These are phyloP conservation scores for Globisporangium spinosum DNA, from an alignment of 352 stramenopile species.

Conservation along the genomic window DNA sequence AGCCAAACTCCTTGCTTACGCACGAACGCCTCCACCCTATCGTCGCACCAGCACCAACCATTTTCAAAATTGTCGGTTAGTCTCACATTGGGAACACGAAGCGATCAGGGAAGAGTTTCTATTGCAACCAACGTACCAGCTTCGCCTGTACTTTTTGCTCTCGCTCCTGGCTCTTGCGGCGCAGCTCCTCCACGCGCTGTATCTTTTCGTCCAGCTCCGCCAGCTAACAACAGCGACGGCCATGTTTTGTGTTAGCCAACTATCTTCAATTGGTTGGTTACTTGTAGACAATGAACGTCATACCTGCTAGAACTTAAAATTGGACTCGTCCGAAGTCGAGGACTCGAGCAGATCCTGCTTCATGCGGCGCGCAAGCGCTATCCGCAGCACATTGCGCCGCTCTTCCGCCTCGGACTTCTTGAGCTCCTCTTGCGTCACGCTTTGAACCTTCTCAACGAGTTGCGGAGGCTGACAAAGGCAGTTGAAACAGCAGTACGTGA, in stretches of 20 bases:
- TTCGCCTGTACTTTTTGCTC: constrained; percentile 57
- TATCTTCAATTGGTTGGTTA: neutral
- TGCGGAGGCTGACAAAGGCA: constrained; percentile 32
- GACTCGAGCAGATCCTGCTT: constrained; percentile 72
- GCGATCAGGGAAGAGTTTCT: neutral
- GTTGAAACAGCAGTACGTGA: neutral
- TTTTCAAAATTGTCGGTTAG: neutral
- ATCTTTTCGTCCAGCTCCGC: constrained; percentile 76
- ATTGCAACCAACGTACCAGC: constrained; percentile 26
- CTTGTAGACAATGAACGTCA: neutral
- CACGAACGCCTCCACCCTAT: constrained; percentile 7
- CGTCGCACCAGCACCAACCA: neutral
- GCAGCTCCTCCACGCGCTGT: constrained; percentile 70
- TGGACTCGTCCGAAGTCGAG: constrained; percentile 20
- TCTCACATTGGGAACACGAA: neutral
- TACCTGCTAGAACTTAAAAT: constrained; percentile 61
- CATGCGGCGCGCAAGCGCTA: constrained; percentile 72
- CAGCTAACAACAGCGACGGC: constrained; percentile 24
- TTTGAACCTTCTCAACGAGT: constrained; percentile 66
- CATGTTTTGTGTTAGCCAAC: neutral
- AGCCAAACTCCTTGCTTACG: neutral
- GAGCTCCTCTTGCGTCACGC: constrained; percentile 44
- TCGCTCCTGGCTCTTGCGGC: constrained; percentile 55
- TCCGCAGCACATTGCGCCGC: constrained; percentile 59
- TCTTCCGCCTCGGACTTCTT: constrained; percentile 70